Evolutionary conservation across 2,329 filamentous ascomycete genomes (phyloP).

Genomic region (Venturia asperata): DNA sequence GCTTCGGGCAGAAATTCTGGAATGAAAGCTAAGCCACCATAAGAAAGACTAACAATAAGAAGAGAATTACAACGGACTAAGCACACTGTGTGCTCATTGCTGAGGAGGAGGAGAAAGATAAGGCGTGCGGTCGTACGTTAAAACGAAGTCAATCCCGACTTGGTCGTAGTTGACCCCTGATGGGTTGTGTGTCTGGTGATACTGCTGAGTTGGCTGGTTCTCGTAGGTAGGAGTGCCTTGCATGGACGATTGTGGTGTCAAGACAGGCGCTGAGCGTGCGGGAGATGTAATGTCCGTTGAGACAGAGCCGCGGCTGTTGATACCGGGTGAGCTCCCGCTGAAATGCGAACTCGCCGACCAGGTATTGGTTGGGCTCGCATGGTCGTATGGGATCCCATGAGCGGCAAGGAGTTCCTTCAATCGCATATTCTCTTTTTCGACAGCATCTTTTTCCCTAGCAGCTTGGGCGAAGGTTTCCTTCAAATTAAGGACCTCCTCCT

Average conservation of each 20-base stretch:
- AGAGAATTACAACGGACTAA: constrained; percentile 19
- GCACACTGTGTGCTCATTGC: constrained; percentile 33
- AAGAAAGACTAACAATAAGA: constrained; percentile 29
- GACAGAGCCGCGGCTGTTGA: constrained; percentile 43
- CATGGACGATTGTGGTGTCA: constrained; percentile 6
- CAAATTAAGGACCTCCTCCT: constrained; percentile 81
- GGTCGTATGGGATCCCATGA: constrained; percentile 53
- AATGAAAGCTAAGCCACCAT: background rate
- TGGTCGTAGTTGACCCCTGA: constrained; percentile 65
- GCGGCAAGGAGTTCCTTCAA: constrained; percentile 56
- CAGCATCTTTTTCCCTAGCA: constrained; percentile 65
- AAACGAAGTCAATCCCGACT: constrained; percentile 80
- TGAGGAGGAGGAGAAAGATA: constrained; percentile 57
- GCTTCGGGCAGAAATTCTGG: background rate
- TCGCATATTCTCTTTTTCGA: constrained; percentile 72
- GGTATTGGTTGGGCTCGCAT: constrained; percentile 25
- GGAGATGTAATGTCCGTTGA: constrained; percentile 43
- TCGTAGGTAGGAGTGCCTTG: constrained; percentile 29
- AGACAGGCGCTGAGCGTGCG: constrained; percentile 24
- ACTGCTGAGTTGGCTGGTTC: constrained; percentile 5
- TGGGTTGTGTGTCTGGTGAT: constrained; percentile 22
- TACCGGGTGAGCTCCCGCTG: constrained; percentile 43
- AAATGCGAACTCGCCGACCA: constrained; percentile 32
- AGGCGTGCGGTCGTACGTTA: constrained; percentile 72
- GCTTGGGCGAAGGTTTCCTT: constrained; percentile 76